Percentiles rank a stretch among this genome's conserved stretches.
Conservation (phyloP, 306 rosid genomes). For the Vigna hirtella region DNA sequence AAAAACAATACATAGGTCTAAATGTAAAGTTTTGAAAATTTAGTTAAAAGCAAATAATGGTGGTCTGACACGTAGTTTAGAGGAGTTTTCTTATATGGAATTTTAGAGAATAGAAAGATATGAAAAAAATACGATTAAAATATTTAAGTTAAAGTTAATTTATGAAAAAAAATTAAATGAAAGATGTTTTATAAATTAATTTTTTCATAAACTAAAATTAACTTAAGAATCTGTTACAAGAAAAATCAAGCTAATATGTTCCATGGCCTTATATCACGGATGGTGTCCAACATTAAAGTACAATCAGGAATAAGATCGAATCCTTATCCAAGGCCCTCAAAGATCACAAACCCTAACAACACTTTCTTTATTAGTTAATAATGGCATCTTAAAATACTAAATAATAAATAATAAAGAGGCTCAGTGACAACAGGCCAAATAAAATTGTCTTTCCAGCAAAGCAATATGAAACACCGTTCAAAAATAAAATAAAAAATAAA, state of each 20-base stretch:
- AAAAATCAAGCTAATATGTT: no score
- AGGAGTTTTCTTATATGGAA: no score
- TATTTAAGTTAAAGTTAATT: no score
- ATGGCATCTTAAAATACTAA: not conserved
- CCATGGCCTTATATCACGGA: not conserved
- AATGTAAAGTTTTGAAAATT: not conserved
- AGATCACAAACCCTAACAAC: constrained; percentile 41
- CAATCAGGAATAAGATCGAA: not conserved
- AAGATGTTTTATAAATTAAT: no score
- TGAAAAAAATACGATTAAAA: no score
- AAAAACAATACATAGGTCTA: not conserved
- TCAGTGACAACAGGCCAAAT: not conserved
- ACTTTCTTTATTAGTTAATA: not conserved
- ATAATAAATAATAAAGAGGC: not conserved
- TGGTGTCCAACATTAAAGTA: not conserved
- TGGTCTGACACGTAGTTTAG: not conserved
- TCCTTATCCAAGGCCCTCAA: constrained; percentile 18
- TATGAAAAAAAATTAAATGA: no score
- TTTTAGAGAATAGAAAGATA: no score
- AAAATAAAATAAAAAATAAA: not conserved
- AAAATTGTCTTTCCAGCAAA: constrained; percentile 39
- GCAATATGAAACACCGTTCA: constrained; percentile 42
- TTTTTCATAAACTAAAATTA: no score
- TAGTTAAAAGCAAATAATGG: not conserved
- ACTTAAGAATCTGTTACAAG: no score